Base-by-base conservation (phyloP, 2,329 filamentous ascomycete genomes). In the Fusarium sp. region DNA sequence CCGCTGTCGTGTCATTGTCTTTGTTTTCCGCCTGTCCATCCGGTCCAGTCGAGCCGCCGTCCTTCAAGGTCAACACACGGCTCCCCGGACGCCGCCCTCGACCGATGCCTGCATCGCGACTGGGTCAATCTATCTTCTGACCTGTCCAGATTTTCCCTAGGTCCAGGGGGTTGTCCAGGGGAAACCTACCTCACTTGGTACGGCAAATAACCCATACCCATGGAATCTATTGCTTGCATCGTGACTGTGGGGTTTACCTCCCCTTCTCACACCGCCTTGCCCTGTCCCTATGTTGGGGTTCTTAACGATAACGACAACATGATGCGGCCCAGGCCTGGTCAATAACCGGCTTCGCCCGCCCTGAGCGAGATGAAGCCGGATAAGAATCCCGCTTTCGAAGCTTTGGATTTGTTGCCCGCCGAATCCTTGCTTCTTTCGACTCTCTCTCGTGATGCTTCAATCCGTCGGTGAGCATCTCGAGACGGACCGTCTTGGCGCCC, bases 321-420 rank as follows among this genome's bases (percentile, higher is more conserved):
- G 68, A 71, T 65, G 64, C 54, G 24, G 45, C 24, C 37, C 11
- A 22, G 35, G 35, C 8, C 58, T 61, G 20, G 27, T 48, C 41
- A 45, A 45, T 61, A 45, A 68, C 68, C 73, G 72, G 67, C 66
- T 74, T 78, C 72, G 69, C 69, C 75, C 75, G 75, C 27, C 72
- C 75, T 76, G 67, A 69, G 65, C 59, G 35, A 64, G 24, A 24
- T 39, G 62, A 74, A 70, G 52, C 58, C 52, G 61, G 56, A 43
- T 68, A 69, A 68, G 27, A 16, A 5, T 57, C 33, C 33, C 33
- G 57, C 27, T 48, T 54, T 69, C 80, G 78, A 72, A 84, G 82
- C 81, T 45, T n/a, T 39, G 18, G 85, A 84, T 73, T 79, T 85
- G 81, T 82, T 86, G 59, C 85, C 83, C 63, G 77, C 80, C 60